Conservation (phyloP, 768 basidiomycete species). For the Mycena sanguinolenta region DNA sequence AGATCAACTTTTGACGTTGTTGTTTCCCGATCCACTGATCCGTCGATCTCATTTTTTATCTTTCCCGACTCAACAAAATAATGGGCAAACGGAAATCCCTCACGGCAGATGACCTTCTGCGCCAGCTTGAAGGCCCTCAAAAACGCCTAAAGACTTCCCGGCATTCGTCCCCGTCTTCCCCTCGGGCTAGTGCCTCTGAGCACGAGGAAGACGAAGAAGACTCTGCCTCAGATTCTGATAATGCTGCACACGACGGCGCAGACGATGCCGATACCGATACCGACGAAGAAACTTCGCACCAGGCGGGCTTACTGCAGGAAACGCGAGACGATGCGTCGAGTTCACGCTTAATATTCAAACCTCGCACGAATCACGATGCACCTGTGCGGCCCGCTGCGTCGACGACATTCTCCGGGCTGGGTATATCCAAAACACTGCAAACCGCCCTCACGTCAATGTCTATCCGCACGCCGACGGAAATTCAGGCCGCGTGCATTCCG, state of each 20-base stretch:
- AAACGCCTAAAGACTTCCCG: slow-evolving; percentile 52
- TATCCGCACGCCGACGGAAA: slow-evolving; percentile 85
- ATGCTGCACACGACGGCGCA: slow-evolving; percentile 30
- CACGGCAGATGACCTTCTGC: slow-evolving; percentile 63
- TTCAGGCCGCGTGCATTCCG: slow-evolving; percentile 93
- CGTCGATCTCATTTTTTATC: no score
- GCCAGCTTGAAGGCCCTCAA: slow-evolving; percentile 56
- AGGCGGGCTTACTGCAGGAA: slow-evolving; percentile 3
- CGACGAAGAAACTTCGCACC: slow-evolving; percentile 24
- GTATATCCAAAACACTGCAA: slow-evolving; percentile 71
- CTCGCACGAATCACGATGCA: slow-evolving; percentile 26
- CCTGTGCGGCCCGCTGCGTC: slow-evolving; percentile 43
- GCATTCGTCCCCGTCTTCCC: not conserved
- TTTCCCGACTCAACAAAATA: not conserved
- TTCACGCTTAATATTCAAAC: slow-evolving; percentile 24
- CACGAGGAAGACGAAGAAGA: not conserved
- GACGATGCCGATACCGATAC: slow-evolving; percentile 32
- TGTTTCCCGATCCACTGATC: no score
- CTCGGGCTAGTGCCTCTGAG: not conserved
- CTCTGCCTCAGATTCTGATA: slow-evolving; percentile 36
- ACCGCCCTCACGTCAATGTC: slow-evolving; percentile 84
- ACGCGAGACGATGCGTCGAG: slow-evolving; percentile 14
- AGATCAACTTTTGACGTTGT: no score
- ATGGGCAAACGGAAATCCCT: slow-evolving; percentile 47
- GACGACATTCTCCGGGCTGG: slow-evolving; percentile 67